Base-by-base conservation (phyloP, 768 basidiomycete genomes). In the Xerocomellus intermedius region DNA sequence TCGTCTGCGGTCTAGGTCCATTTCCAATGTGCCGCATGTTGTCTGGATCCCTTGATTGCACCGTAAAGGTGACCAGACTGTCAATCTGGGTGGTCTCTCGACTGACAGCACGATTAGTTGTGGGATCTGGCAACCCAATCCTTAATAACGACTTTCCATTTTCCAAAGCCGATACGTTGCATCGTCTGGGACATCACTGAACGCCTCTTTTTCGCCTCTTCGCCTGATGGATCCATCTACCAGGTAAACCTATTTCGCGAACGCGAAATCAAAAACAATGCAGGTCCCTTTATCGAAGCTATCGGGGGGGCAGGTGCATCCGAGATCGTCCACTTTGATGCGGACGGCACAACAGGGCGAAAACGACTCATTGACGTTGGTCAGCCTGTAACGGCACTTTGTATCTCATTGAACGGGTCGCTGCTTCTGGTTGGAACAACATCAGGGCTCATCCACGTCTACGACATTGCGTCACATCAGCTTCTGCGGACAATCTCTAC, bases 401-500 rank as follows among this genome's bases (percentile, higher is more conserved):
- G 85, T 5, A 83, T 96, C 44, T 97, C 96, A 0, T 63, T 90
- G 24, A 89, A 88, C 12, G 82, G 85, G 0, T 81, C 91, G 2
- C 78, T 88, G 41, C 82, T 99, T 12, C 72, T 98, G n/a, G 83
- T 84, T 32, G 94, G 96, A 21, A 95, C 93, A 0, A 69, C 80
- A 3, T 70, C 79, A 2, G 93, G 93, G 3, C 67, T 83, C 13
- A 81, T 98, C 47, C 81, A 91, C 54, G 70, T 94, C 37, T 93
- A 94, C 68, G 91, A 97, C 58, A 81, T 96, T 30, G 84, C 91
- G 2, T 96, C 96, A 0, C 91, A 94, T 65, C 95, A 98, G 67
- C 83, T 85, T 28, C 75, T 97, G 26, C 88, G 94, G 43, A 87
- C 89, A 26, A 84, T 98, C 41, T 80, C 82, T 17, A 77, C 86